A percentile compares a stretch with the other conserved stretches of the same genome.
Conservation (phyloP, 768 basidiomycete genomes). For the Suillus subalutaceus region DNA sequence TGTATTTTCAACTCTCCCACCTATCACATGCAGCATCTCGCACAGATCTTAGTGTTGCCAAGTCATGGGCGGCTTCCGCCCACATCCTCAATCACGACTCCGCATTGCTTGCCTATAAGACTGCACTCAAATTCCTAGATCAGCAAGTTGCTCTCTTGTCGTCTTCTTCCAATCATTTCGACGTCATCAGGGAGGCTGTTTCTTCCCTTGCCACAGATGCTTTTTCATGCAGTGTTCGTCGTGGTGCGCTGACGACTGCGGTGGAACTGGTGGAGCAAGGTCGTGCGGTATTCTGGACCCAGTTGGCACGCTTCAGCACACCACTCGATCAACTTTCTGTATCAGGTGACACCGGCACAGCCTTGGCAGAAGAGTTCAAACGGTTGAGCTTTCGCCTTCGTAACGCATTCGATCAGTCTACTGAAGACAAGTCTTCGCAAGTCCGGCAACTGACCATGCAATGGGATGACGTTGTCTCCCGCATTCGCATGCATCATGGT, state of each 20-base stretch:
- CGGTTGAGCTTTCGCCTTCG: constrained; percentile 4
- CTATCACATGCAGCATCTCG: neutral
- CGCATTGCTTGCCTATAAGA: constrained; percentile 4
- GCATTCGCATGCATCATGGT: constrained; percentile 23
- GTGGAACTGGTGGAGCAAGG: constrained; percentile 40
- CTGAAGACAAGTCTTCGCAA: constrained; percentile 17
- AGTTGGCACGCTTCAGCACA: constrained; percentile 27
- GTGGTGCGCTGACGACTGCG: constrained; percentile 21
- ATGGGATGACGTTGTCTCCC: constrained; percentile 20
- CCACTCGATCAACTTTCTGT: constrained; percentile 16
- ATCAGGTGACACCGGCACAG: constrained; percentile 11
- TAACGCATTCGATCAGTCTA: neutral
- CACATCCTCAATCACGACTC: neutral
- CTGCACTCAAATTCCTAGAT: constrained; percentile 9
- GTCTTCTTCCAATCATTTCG: neutral
- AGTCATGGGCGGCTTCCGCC: neutral
- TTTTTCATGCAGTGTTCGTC: constrained; percentile 27
- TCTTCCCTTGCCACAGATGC: constrained; percentile 24
- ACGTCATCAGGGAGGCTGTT: neutral
- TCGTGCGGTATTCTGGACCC: constrained; percentile 31
- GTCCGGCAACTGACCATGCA: constrained; percentile 20
- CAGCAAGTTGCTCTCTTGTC: neutral
- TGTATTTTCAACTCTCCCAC: neutral
- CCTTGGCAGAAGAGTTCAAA: constrained; percentile 27
- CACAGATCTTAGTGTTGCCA: neutral